Evolutionary conservation across 164 flowering plant species (phyloP).

Genomic region (Vitis rupestris): DNA sequence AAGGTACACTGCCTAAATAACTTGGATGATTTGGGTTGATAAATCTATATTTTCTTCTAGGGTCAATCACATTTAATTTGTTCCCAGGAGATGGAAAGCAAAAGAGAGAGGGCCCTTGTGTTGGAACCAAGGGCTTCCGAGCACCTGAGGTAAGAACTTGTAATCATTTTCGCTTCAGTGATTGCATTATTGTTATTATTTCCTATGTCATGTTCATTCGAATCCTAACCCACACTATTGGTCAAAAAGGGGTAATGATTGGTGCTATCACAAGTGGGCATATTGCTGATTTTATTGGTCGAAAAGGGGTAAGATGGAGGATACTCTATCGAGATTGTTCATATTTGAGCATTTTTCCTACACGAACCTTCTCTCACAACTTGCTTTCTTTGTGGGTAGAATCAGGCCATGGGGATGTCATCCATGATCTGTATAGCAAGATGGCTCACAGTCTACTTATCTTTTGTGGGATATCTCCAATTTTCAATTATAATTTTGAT

Average conservation of each 20-base stretch:
- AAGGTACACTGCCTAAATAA: too few species aligned
- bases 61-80: too few species aligned
- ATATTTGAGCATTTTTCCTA: too few species aligned
- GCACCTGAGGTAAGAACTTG: too few species aligned
- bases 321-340: neutral
- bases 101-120: too few species aligned
- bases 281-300: constrained; percentile 55
- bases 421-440: constrained; percentile 63
- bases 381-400: constrained; percentile 3
- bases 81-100: too few species aligned
- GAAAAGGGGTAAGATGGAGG: constrained; percentile 47
- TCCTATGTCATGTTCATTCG: too few species aligned
- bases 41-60: too few species aligned
- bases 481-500: neutral
- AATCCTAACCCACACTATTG: too few species aligned
- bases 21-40: too few species aligned
- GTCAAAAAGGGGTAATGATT: constrained; percentile 50
- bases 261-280: constrained; percentile 64
- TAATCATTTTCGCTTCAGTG: too few species aligned
- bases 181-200: constrained; percentile 6
- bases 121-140: too few species aligned
- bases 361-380: neutral
- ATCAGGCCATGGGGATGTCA: constrained; percentile 82
- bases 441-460: constrained; percentile 67
- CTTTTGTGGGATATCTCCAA: constrained; percentile 35